Evolutionary conservation across 805 yeast species (phyloP), one percentile per base, ranked within the genome.

Genomic region (Grigorovia humatica): DNA sequence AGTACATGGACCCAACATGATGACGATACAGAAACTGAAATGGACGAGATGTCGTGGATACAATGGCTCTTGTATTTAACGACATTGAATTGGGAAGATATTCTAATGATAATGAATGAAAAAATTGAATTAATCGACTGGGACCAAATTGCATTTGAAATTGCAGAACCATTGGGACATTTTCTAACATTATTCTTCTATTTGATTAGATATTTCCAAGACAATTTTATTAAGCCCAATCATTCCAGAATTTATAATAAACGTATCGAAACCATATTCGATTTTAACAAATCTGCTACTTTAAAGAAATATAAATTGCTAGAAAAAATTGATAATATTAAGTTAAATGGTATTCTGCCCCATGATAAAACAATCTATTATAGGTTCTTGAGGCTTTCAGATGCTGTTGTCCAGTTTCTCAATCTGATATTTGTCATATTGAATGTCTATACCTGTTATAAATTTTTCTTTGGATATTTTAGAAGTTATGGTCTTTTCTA

Each of bases 101-200:
- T 62, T 50, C 52, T 57, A 15, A 17, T 66, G 40, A 38, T 48
- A 2, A 4, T 62, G 1, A 54, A 56, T 48, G 70, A 67, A 54
- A 45, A 52, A 17, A 23, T 62, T 4, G 62, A 55, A 30, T 30
- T 57, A 4, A 59, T 64, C 11, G 68, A 66, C 50, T 66, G 70
- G 70, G 69, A 65, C 47, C 43, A 55, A 1, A 62, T 62, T 47
- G 59, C 64, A 2, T 19, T 18, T 2, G 48, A 59, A 2, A 46
- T 59, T 4, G 69, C 67, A 3, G 51, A 55, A 48, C 69, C 64
- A 4, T 38, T 58, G 23, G 71, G 70, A 1, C 53, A 58, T 44
- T 11, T 51, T 8, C 43, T 65, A 8, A 60, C 63, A 1, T 20
- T 54, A 7, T 1, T 47, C n/a, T 58, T 61, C 38, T 66, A 55